phyloP scores from a whole-genome alignment of 2,329 filamentous ascomycete genomes.

The Aspergillus proliferans region DNA sequence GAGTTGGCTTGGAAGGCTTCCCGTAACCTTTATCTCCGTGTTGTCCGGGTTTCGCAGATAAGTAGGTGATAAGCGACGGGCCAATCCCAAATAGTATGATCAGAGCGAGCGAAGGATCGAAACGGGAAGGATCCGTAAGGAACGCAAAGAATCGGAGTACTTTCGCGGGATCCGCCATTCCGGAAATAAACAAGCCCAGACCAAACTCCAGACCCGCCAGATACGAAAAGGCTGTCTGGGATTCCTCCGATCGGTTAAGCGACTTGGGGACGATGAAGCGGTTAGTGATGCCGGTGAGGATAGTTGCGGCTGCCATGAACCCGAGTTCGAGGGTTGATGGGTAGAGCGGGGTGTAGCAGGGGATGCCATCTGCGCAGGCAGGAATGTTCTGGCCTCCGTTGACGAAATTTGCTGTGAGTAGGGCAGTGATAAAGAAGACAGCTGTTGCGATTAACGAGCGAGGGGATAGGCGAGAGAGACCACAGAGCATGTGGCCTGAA shows the following conservation, averaged over 20 bases:
- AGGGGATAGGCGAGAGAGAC: slow-evolving; percentile 44
- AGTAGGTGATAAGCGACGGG: slow-evolving; percentile 37
- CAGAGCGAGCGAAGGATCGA: slow-evolving; percentile 47
- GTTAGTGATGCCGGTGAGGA: slow-evolving; percentile 27
- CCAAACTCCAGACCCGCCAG: slow-evolving; percentile 47
- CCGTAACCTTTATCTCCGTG: slow-evolving; percentile 15
- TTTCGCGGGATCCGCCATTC: slow-evolving; percentile 47
- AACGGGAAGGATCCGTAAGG: slow-evolving; percentile 37
- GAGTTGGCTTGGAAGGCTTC: slow-evolving; percentile 29
- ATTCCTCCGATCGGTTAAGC: slow-evolving; percentile 23
- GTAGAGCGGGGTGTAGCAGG: slow-evolving; percentile 45
- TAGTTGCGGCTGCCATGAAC: slow-evolving; percentile 28
- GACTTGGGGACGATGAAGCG: slow-evolving; percentile 26
- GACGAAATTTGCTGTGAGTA: slow-evolving; percentile 38
- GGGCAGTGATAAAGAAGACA: slow-evolving; percentile 38
- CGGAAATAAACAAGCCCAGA: slow-evolving; percentile 46
- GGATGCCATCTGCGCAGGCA: slow-evolving; percentile 30
- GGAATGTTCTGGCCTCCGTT: slow-evolving; percentile 33
- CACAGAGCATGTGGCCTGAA: slow-evolving; percentile 52
- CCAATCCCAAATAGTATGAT: slow-evolving; percentile 46
- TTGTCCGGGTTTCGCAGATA: slow-evolving; percentile 25
- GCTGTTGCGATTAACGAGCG: slow-evolving; percentile 45
- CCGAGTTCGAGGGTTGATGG: slow-evolving; percentile 32
- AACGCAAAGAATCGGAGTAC: slow-evolving; percentile 46
- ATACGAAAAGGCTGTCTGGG: slow-evolving; percentile 35